Evolutionary conservation across 441 rosid species (phyloP), one percentile per base, ranked within the genome.

Genomic region (Syzygium syzygioides): DNA sequence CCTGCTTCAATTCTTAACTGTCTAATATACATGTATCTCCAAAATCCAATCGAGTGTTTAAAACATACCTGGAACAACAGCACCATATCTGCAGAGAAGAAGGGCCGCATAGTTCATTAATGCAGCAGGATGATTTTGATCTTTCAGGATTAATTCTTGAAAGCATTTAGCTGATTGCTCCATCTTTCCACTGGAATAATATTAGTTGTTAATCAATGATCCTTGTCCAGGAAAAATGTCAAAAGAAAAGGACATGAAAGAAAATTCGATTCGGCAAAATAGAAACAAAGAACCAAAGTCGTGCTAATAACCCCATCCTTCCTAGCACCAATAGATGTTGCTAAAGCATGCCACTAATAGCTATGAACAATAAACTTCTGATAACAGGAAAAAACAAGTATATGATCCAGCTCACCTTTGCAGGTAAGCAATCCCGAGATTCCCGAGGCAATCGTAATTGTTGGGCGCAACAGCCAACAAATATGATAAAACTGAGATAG

Each of bases 71-170:
- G 99, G 96, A 59, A 95, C 91, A 89, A 91, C 92, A 80, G 96
- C 94, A 88, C 98, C 96, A 91, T 94, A 89, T 92, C 94, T 96
- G 94, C 96, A 95, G 85, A 96, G 94, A 87, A 97, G 96, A 91
- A 94, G 86, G 5, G 96, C 96, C 66, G 98, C 98, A 92, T 96
- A 98, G 89, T 98, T 96, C 89, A 95, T 90, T 80, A 96, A 92
- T 45, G 99, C 96, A 52, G 98, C 94, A 85, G 99, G 99, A 93
- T 98, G 99, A 68, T 94, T 95, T 91, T 96, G 99, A 92, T 96
- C 99, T 92, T 93, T 95, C 76, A 96, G 93, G 83, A 96, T 91
- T 94, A 98, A 87, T 90, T 96, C 98, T 93, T 96, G 97, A 89
- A 98, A 94, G 91, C 97, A 98, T 91, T 95, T 96, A 85, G 95